Base-by-base conservation (phyloP, 768 basidiomycete species). In the Lentinula raphanica region DNA sequence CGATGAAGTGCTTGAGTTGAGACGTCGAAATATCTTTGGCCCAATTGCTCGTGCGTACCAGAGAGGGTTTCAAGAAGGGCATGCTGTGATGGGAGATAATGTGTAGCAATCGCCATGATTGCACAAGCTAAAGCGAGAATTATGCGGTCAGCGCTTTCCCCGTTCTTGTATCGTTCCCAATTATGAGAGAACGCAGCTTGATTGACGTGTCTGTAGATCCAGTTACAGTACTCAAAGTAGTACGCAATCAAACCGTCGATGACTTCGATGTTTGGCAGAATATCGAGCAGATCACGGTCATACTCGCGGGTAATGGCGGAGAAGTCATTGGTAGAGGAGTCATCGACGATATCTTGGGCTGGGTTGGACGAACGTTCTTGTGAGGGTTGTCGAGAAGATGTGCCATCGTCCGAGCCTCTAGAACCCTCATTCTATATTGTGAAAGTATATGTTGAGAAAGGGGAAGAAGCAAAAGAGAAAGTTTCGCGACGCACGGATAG, bases 181-280 rank as follows among this genome's bases (percentile, higher is more conserved):
- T 85, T 83, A 27, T 76, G 70, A 11, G 72, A 71, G 67, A 92
- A 89, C 13, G 83, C 74, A 1, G 72, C 58, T 55, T 85, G 79
- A 69, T 90, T 86, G 59, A 92, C 81, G 66, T 90, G 86, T 39
- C 88, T 84, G 70, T 91, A 90, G 54, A 92, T 83, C 90, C 90
- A 93, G 69, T 88, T 91, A 79, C 89, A 90, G 66, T 88, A 89
- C 63, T 90, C 87, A 64, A 92, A 92, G 70, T 93, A 92, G 71
- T 85, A 87, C 49, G 72, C 71, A 66, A 93, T 78, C 54, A 93
- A 83, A 17, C 78, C 81, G 65, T 92, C 90, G 64, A 92, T 85
- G 53, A 85, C 74, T 46, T 86, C 80, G 54, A 87, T 70, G 19
- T 80, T 73, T 2, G 90, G 90, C 2, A 93, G 79, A 57, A 80